Evolutionary conservation across 2,329 filamentous ascomycete species (phyloP).

Genomic region (Fusarium irregulare): DNA sequence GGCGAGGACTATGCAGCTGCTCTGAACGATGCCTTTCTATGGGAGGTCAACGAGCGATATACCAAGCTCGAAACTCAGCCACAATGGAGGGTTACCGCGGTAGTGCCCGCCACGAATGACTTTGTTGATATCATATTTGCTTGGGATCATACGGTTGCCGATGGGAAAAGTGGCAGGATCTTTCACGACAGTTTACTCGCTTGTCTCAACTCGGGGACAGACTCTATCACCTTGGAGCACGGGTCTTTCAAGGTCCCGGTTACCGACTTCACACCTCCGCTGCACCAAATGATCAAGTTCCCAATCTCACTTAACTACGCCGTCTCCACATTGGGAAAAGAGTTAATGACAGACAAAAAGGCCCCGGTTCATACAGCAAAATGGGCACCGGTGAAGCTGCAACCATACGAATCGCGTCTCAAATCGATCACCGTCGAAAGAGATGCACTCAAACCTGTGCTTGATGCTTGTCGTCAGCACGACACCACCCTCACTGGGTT

Average conservation of each 20-base stretch:
- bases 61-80: slow-evolving; percentile 9
- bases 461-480: slow-evolving; percentile 1
- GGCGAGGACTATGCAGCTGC: not conserved
- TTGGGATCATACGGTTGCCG: slow-evolving; percentile 24
- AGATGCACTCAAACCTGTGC: not conserved
- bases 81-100: slow-evolving; percentile 4
- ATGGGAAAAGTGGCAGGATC: slow-evolving; percentile 23
- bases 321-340: not conserved
- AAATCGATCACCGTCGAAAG: not conserved
- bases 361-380: not conserved
- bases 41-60: slow-evolving; percentile 12
- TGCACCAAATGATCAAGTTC: slow-evolving; percentile 7
- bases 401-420: not conserved
- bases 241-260: slow-evolving; percentile 13
- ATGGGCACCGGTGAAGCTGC: slow-evolving; percentile 16
- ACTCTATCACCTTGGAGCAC: not conserved
- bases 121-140: slow-evolving; percentile 26
- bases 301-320: not conserved
- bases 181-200: slow-evolving; percentile 12
- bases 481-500: slow-evolving; percentile 20
- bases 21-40: not conserved
- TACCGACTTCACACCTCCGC: not conserved
- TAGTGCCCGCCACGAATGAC: not conserved
- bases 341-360: not conserved
- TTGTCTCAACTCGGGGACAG: not conserved